Conservation (phyloP, 768 basidiomycete genomes). For the Wakefieldia striispora region DNA sequence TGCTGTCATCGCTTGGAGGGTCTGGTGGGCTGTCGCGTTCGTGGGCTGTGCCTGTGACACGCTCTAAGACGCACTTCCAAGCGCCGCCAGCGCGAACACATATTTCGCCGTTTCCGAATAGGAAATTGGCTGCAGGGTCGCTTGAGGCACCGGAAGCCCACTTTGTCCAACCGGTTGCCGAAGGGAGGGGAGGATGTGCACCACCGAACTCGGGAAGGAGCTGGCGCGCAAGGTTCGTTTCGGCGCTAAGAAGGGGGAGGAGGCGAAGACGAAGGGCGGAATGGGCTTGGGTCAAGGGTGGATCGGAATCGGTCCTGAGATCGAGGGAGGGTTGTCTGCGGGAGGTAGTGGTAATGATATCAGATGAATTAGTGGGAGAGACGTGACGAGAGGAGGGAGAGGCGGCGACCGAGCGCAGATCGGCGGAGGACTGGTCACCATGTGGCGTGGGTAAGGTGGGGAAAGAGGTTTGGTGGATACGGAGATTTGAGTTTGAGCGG, state of each 20-base stretch:
- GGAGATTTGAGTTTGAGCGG: constrained; percentile 4
- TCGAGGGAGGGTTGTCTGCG: background rate
- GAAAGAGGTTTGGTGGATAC: constrained; percentile 31
- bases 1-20: constrained; percentile 4
- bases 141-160: constrained; percentile 20
- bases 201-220: constrained; percentile 42
- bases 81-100: constrained; percentile 56
- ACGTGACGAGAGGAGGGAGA: background rate
- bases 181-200: constrained; percentile 26
- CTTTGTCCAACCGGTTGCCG: constrained; percentile 22
- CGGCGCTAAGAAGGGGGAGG: constrained; percentile 54
- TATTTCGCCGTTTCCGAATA: constrained; percentile 31
- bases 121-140: background rate
- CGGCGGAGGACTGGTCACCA: background rate
- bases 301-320: constrained; percentile 2
- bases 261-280: constrained; percentile 37
- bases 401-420: background rate
- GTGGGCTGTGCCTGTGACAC: constrained; percentile 7
- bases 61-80: constrained; percentile 53
- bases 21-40: background rate
- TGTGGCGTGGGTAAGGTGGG: constrained; percentile 2
- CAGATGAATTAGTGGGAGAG: background rate
- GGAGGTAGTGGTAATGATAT: background rate
- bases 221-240: constrained; percentile 48
- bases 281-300: constrained; percentile 22